phyloP scores from a whole-genome alignment of 345 rosid species.

The Clausena lansium region DNA sequence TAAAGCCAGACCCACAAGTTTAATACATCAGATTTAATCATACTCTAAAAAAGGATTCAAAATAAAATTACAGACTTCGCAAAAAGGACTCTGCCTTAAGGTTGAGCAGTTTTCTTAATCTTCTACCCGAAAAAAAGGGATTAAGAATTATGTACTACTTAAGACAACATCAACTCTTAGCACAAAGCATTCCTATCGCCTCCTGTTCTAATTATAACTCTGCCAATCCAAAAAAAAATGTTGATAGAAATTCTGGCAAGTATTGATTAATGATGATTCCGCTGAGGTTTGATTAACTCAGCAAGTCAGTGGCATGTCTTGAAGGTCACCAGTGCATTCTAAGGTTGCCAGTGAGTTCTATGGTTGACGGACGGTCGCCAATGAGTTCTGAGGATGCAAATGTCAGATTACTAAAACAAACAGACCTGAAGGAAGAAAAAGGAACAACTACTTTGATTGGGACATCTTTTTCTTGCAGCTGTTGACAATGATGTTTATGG shows the following conservation, averaged over 20 bases:
- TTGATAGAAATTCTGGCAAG: background rate
- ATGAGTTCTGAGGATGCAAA: background rate
- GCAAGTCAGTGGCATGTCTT: background rate
- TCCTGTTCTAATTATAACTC: background rate
- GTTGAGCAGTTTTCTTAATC: background rate
- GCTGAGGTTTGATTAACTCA: background rate
- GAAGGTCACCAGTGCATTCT: background rate
- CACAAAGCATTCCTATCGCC: background rate
- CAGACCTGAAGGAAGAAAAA: background rate
- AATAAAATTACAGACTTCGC: background rate
- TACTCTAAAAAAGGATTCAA: background rate
- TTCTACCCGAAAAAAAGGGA: background rate
- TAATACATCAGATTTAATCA: background rate
- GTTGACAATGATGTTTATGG: background rate
- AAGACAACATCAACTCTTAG: background rate
- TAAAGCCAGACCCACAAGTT: background rate
- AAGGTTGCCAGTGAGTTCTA: background rate
- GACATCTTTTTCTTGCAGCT: background rate
- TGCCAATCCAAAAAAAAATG: background rate
- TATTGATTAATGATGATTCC: background rate
- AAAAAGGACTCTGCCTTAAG: background rate
- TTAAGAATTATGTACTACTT: too few relatives aligned
- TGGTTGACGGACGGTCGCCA: background rate
- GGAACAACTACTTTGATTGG: background rate
- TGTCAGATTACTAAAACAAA: background rate